Evolutionary conservation across 163 green algal species (phyloP), one percentile per base, ranked within the genome.

Genomic region (Scenedesmus sp.): DNA sequence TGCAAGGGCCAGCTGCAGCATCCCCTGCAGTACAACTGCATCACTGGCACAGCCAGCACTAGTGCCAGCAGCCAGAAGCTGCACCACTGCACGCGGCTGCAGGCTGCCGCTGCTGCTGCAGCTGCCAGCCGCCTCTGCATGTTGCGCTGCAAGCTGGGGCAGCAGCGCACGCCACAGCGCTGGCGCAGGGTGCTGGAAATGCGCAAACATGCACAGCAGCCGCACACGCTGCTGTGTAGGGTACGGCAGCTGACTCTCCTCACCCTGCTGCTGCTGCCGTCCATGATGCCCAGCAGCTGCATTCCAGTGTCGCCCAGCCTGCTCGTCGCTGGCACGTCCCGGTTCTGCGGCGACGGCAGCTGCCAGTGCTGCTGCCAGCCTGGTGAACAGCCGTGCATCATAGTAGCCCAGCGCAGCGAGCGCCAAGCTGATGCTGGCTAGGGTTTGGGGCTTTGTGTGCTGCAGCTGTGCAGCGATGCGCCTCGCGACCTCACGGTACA

Each of bases 131-230:
- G 18, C 30, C 18, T 33, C 44, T 30, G 46, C 44, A 56, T 61
- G 44, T 37, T 30, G n/a, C n/a, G 44, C n/a, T 70, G 44, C n/a
- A 51, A 92, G 61, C 16, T n/a, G 9, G 20, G 88, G 81, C 44
- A 88, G 43, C 43, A 85, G 20, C 44, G 42, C 80, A 24, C 6
- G 5, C 61, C 81, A 83, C 56, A 88, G 61, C 30, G 35, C 53
- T 13, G 40, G 80, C 33, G 44, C 59, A 4, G 88, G 80, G 30
- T 92, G 88, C 80, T 88, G 88, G 26, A 85, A 84, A 16, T 24
- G 42, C 0, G 80, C 80, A 70, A 79, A 88, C 33, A 26, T 42
- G 37, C 61, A 84, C 61, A 92, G 56, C 59, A 88, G 61, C 42
- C 83, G 43, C 59, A 84, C 30, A 26, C 35, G n/a, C 87, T 91